A percentile compares a stretch with the other conserved stretches of the same genome.
phyloP scores from a whole-genome alignment of 805 yeast species.

The Isabelozyma rhagii region DNA sequence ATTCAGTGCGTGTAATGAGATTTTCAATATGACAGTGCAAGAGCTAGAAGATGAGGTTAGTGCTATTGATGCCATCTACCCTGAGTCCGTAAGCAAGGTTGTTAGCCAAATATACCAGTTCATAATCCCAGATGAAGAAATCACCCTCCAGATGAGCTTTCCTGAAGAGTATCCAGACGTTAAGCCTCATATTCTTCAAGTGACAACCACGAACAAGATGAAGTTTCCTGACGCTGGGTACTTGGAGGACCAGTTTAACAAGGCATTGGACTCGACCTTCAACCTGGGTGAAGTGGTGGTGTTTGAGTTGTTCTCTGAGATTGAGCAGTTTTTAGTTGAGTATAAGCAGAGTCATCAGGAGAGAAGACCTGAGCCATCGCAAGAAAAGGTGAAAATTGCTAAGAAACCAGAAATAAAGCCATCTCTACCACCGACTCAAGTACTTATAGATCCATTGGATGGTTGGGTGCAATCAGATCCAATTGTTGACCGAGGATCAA shows the following conservation, averaged over 20 bases:
- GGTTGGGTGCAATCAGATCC: slow-evolving; percentile 82
- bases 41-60: slow-evolving; percentile 70
- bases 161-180: slow-evolving; percentile 67
- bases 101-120: slow-evolving; percentile 44
- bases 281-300: slow-evolving; percentile 66
- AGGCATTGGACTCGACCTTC: slow-evolving; percentile 52
- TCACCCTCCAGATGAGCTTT: slow-evolving; percentile 65
- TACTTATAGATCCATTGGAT: slow-evolving; percentile 45
- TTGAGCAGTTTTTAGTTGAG: slow-evolving; percentile 46
- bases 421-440: background rate
- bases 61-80: slow-evolving; percentile 86
- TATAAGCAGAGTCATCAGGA: slow-evolving; percentile 24
- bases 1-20: too few relatives aligned
- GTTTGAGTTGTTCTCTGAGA: slow-evolving; percentile 72
- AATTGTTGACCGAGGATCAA: slow-evolving; percentile 77
- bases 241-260: slow-evolving; percentile 45
- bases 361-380: slow-evolving; percentile 1
- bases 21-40: slow-evolving; percentile 16
- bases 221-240: slow-evolving; percentile 42
- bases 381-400: slow-evolving; percentile 8
- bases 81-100: slow-evolving; percentile 48
- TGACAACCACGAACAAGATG: slow-evolving; percentile 30
- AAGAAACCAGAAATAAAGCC: background rate
- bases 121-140: slow-evolving; percentile 59
- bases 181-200: slow-evolving; percentile 63